Base-by-base conservation (phyloP, 208 protist genomes). In the Novymonas esmeraldas region DNA sequence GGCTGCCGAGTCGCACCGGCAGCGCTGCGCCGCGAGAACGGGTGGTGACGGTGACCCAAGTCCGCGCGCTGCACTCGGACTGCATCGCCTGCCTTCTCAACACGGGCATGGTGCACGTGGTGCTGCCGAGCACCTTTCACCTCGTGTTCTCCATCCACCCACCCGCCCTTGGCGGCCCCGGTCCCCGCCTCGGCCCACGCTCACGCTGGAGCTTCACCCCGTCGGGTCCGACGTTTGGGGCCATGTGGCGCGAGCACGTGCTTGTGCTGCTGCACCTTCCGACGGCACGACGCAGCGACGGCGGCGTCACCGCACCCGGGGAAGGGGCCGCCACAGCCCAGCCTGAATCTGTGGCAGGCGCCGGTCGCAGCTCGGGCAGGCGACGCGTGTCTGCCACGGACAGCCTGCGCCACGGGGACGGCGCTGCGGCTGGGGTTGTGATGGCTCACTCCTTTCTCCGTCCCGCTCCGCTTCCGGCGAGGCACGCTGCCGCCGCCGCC, bases 101-200 rank as follows among this genome's bases (percentile, higher is more conserved):
- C 56, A 76, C 45, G 13, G 70, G 70, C 11, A 36, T 57, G 20
- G 55, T 76, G 18, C 70, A 76, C 36, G 62, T 76, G 0, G 63
- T 76, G 36, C 36, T 76, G 33, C 39, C 62, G 4, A 70, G 70
- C 62, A 76, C 70, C 22, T 70, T 59, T 42, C 70, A 76, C 26
- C 56, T 76, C 22, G 62, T 76, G 31, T 76, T 76, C 24, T 49
- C 70, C 7, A 41, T 76, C 13, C 39, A 29, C 24, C 56, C 70
- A 3, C 63, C 70, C 0, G 24, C 48, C 18, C 1, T 56, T 9
- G 48, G 22, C 36, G 2, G 3, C 1, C 22, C 16, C 31, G 36
- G n/a, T 34, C 20, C 38, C 31, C 11, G 24, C 41, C 31, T 46
- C 22, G 10, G 6, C 38, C 42, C 38, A n/a, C 61, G 55, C 11